Percentiles rank a stretch among this genome's conserved stretches.
phyloP scores from a whole-genome alignment of 345 rosid genomes.

The Abelmoschus esculentus region DNA sequence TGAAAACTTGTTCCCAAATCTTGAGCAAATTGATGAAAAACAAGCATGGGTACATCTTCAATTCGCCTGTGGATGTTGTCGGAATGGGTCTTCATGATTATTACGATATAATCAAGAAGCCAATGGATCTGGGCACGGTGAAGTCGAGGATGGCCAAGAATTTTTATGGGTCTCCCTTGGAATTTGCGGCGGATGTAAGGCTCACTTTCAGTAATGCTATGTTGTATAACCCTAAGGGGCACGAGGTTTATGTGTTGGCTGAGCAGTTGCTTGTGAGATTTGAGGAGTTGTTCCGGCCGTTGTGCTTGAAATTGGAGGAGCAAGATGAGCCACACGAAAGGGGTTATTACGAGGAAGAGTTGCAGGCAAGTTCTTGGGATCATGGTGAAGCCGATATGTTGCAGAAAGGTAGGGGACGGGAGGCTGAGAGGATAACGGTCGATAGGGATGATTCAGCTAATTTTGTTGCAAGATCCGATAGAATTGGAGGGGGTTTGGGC shows the following conservation, averaged over 20 bases:
- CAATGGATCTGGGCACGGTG: conserved; percentile 80
- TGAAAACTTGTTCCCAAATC: conserved; percentile 51
- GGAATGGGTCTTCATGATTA: conserved; percentile 59
- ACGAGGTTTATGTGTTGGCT: conserved; percentile 51
- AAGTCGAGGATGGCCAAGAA: conserved; percentile 43
- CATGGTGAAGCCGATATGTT: conserved; percentile 13
- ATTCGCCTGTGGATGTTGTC: conserved; percentile 58
- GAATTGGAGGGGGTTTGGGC: conserved; percentile 9
- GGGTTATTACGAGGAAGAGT: conserved; percentile 20
- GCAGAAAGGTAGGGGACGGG: no score
- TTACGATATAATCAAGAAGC: conserved; percentile 44
- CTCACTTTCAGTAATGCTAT: conserved; percentile 69
- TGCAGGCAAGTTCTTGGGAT: conserved; percentile 50
- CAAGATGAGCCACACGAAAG: conserved; percentile 10
- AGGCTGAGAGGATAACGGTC: background rate
- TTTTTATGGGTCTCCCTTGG: conserved; percentile 41
- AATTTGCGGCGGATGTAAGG: conserved; percentile 65
- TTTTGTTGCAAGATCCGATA: conserved; percentile 21
- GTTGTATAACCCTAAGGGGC: conserved; percentile 67
- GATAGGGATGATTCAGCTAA: conserved; percentile 23
- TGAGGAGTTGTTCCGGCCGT: conserved; percentile 40
- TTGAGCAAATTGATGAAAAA: conserved; percentile 67
- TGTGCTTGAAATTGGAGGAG: conserved; percentile 23
- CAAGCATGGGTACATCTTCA: conserved; percentile 51
- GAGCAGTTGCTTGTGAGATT: conserved; percentile 44